A percentile compares a stretch with the other conserved stretches of the same genome.
These are phyloP conservation scores for Coix lacrymajobi DNA, from an alignment of 176 grass and related monocot species.

Conservation along the genomic window DNA sequence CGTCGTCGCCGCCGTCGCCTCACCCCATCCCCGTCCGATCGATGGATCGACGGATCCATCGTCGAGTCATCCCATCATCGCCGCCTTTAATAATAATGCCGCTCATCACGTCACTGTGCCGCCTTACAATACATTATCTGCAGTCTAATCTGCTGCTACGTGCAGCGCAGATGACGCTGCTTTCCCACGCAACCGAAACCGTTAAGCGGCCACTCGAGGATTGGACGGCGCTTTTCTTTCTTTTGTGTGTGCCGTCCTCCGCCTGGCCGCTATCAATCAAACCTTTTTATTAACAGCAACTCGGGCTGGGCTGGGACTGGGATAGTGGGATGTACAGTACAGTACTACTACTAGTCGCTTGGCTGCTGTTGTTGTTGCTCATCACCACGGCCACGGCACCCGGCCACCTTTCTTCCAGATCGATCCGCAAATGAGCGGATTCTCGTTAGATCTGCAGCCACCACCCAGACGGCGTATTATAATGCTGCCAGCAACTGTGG, in stretches of 20 bases:
- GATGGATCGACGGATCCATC: no score
- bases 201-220: background rate
- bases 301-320: no score
- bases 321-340: no score
- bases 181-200: slow-evolving; percentile 15
- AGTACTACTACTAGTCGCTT: rapidly evolving
- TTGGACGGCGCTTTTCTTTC: slow-evolving; percentile 1
- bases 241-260: background rate
- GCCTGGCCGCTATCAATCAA: slow-evolving; percentile 17
- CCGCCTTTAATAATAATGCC: background rate
- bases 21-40: background rate
- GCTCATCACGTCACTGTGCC: background rate
- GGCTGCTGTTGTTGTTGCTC: background rate
- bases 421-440: no score
- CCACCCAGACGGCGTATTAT: no score
- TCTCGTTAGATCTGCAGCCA: no score
- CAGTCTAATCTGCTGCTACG: no score
- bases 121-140: background rate
- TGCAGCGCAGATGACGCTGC: background rate
- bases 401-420: no score
- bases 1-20: background rate
- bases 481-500: no score
- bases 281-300: background rate
- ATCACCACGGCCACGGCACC: no score
- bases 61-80: background rate